These are phyloP conservation scores for Alliaria petiolata DNA, from an alignment of 345 rosid genomes.

Conservation along the genomic window DNA sequence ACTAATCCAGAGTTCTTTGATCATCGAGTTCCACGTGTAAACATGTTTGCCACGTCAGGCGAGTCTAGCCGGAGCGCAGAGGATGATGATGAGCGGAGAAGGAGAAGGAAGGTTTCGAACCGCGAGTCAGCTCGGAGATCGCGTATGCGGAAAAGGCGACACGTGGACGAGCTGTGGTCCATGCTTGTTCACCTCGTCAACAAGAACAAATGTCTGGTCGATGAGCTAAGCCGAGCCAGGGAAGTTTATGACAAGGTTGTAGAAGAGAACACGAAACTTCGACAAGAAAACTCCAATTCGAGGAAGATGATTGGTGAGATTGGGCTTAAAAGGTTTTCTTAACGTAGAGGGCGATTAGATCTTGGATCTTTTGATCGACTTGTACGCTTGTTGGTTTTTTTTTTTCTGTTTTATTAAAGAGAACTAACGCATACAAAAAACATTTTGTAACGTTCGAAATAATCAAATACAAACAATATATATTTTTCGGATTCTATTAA, in stretches of 20 bases:
- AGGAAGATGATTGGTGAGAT: slow-evolving; percentile 15
- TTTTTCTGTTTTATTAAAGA: too few relatives aligned
- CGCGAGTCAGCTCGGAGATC: slow-evolving; percentile 29
- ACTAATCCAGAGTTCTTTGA: not conserved
- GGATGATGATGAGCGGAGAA: slow-evolving; percentile 21
- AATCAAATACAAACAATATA: too few relatives aligned
- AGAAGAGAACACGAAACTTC: slow-evolving; percentile 21
- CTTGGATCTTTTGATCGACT: not conserved
- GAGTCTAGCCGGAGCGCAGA: not conserved
- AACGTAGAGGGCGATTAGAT: not conserved
- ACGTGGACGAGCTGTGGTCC: slow-evolving; percentile 16
- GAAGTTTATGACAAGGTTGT: slow-evolving; percentile 5
- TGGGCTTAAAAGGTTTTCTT: not conserved
- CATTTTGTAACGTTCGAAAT: too few relatives aligned
- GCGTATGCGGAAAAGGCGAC: slow-evolving; percentile 17
- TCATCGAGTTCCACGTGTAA: not conserved
- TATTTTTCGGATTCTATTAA: too few relatives aligned
- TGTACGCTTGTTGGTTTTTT: not conserved
- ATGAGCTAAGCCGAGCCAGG: slow-evolving; percentile 4
- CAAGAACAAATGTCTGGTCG: slow-evolving; percentile 9
- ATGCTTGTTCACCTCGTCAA: slow-evolving; percentile 17
- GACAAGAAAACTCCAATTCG: slow-evolving; percentile 3
- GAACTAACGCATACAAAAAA: too few relatives aligned
- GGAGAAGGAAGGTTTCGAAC: slow-evolving; percentile 19
- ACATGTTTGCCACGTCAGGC: not conserved